Conservation (phyloP, 2,329 filamentous ascomycete genomes). For the Clonostachys sp. region DNA sequence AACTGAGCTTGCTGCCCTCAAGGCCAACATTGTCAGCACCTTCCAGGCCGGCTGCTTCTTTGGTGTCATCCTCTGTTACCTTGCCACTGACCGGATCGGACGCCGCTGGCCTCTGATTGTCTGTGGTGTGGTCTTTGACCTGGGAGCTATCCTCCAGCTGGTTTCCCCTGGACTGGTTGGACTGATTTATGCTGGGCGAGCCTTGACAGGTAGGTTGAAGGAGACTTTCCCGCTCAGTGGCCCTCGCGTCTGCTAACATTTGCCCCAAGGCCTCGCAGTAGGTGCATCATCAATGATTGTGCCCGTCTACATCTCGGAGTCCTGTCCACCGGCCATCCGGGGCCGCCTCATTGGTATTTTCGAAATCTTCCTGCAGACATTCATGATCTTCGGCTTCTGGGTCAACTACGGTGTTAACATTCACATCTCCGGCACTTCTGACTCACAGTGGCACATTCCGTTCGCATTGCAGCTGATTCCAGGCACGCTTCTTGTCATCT, state of each 20-base stretch:
- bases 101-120: conserved; percentile 45
- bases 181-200: conserved; percentile 52
- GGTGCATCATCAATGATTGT: conserved; percentile 45
- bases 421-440: conserved; percentile 7
- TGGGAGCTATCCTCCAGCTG: conserved; percentile 48
- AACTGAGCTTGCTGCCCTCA: conserved; percentile 6
- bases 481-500: conserved; percentile 15
- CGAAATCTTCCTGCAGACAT: conserved; percentile 44
- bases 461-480: conserved; percentile 17
- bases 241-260: conserved; percentile 16
- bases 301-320: conserved; percentile 54
- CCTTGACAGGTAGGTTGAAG: conserved; percentile 19
- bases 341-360: conserved; percentile 46
- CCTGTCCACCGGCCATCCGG: conserved; percentile 45
- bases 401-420: conserved; percentile 13
- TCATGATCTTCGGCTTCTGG: conserved; percentile 43
- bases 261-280: conserved; percentile 35
- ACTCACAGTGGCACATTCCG: conserved; percentile 34
- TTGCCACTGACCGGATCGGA: conserved; percentile 52
- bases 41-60: conserved; percentile 54
- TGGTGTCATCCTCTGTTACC: conserved; percentile 46
- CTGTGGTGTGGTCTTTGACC: conserved; percentile 38
- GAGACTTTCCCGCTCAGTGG: too few species aligned
- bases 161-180: conserved; percentile 30
- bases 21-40: conserved; percentile 29